Evolutionary conservation across 371 early-diverging fungal genomes (phyloP).

Genomic region (Mucor circinelloides): DNA sequence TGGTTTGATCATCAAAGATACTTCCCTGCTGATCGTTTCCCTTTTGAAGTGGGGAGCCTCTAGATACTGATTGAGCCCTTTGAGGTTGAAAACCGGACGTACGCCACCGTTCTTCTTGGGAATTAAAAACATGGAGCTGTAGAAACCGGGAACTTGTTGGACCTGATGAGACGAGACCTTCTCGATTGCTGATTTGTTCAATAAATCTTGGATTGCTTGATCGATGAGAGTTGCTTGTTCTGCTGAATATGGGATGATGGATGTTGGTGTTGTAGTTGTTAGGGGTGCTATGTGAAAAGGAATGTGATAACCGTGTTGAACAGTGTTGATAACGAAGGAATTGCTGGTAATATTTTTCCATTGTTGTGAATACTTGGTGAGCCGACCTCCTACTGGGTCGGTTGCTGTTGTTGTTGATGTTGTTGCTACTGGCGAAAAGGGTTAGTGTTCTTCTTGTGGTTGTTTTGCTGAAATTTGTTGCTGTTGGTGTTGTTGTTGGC

Average conservation of each 20-base stretch:
- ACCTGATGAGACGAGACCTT: background rate
- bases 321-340: background rate
- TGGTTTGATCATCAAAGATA: slow-evolving; percentile 21
- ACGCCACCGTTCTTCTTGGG: slow-evolving; percentile 25
- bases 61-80: slow-evolving; percentile 25
- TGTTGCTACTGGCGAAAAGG: background rate
- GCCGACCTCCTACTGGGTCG: slow-evolving; percentile 7
- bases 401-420: background rate
- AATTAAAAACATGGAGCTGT: slow-evolving; percentile 10
- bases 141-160: background rate
- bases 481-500: background rate
- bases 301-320: slow-evolving; percentile 10
- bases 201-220: background rate
- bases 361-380: background rate
- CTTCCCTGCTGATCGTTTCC: slow-evolving; percentile 23
- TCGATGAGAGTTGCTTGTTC: background rate
- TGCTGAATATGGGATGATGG: background rate
- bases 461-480: background rate
- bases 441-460: slow-evolving; percentile 1
- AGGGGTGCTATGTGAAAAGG: slow-evolving; percentile 6
- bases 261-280: background rate
- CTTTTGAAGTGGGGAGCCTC: slow-evolving; percentile 26
- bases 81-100: slow-evolving; percentile 26
- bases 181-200: background rate
- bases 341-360: background rate